Evolutionary conservation across 164 flowering plant genomes (phyloP).

Genomic region (Magnolia kwangsiensis): DNA sequence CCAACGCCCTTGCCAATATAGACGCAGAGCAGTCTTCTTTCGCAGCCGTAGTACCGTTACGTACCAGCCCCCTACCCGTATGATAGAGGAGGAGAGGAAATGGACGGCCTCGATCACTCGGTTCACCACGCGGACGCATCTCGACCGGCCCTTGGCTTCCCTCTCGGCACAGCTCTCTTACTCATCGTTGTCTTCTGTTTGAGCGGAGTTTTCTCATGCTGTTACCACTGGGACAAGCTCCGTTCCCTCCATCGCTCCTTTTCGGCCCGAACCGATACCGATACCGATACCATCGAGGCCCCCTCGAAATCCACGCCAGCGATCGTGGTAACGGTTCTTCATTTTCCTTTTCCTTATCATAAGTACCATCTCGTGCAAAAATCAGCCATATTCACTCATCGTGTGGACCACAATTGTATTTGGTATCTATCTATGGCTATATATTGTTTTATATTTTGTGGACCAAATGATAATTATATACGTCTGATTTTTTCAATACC

Average conservation of each 20-base stretch:
- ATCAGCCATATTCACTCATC: not conserved
- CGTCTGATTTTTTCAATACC: too few relatives aligned
- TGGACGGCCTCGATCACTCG: not conserved
- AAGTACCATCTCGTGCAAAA: not conserved
- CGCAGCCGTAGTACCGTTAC: too few relatives aligned
- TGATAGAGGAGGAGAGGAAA: not conserved
- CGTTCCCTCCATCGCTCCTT: constrained; percentile 53
- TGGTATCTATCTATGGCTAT: not conserved
- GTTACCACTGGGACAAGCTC: constrained; percentile 95
- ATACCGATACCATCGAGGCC: constrained; percentile 25
- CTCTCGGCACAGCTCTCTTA: constrained; percentile 80
- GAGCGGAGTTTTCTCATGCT: constrained; percentile 87
- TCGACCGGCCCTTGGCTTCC: constrained; percentile 83
- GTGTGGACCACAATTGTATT: not conserved
- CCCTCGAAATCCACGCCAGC: constrained; percentile 42
- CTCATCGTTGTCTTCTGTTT: constrained; percentile 66
- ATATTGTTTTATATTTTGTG: too few relatives aligned
- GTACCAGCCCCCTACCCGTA: too few relatives aligned
- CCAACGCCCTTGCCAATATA: too few relatives aligned
- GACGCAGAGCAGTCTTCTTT: too few relatives aligned
- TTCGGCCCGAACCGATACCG: constrained; percentile 18
- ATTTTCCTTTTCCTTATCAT: not conserved
- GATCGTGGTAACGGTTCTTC: constrained; percentile 28
- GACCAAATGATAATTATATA: too few relatives aligned
- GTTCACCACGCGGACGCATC: constrained; percentile 36